These are phyloP conservation scores for Fragaria vesca DNA, from an alignment of 306 rosid species.

Conservation along the genomic window DNA sequence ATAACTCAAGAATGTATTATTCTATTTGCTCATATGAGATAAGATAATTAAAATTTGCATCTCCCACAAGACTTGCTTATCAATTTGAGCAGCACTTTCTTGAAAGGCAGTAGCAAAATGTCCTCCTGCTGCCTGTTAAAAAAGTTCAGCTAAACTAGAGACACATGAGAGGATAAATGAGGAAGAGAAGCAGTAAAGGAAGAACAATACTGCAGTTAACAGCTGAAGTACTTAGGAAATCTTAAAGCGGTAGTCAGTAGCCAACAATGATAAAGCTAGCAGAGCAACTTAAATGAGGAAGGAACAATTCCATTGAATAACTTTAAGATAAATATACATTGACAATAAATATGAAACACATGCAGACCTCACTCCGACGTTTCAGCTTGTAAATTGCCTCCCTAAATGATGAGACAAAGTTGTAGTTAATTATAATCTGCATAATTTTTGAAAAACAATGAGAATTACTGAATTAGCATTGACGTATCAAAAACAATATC, in stretches of 20 bases:
- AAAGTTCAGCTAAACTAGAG: slow-evolving; percentile 4
- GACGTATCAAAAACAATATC: too few relatives aligned
- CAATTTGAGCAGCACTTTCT: slow-evolving; percentile 30
- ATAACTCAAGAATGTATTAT: too few relatives aligned
- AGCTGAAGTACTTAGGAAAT: too few relatives aligned
- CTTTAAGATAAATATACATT: background rate
- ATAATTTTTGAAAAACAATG: slow-evolving; percentile 28
- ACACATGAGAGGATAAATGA: slow-evolving; percentile 7
- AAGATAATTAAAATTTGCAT: too few relatives aligned
- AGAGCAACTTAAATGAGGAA: slow-evolving; percentile 7
- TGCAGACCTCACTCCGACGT: slow-evolving; percentile 78
- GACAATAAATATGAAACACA: background rate
- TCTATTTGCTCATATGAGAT: too few relatives aligned
- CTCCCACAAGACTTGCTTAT: slow-evolving; percentile 54
- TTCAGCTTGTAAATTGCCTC: slow-evolving; percentile 98
- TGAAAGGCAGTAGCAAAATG: slow-evolving; percentile 43
- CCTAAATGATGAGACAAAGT: slow-evolving; percentile 96
- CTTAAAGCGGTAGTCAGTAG: too few relatives aligned
- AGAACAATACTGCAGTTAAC: too few relatives aligned
- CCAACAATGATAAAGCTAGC: slow-evolving; percentile 3
- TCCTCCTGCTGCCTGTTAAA: slow-evolving; percentile 58
- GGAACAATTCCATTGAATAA: background rate
- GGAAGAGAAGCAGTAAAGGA: background rate
- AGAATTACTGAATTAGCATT: slow-evolving; percentile 11
- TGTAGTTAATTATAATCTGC: slow-evolving; percentile 98